Evolutionary conservation across 2,329 filamentous ascomycete species (phyloP).

Genomic region (Purpureocillium takamizusanense): DNA sequence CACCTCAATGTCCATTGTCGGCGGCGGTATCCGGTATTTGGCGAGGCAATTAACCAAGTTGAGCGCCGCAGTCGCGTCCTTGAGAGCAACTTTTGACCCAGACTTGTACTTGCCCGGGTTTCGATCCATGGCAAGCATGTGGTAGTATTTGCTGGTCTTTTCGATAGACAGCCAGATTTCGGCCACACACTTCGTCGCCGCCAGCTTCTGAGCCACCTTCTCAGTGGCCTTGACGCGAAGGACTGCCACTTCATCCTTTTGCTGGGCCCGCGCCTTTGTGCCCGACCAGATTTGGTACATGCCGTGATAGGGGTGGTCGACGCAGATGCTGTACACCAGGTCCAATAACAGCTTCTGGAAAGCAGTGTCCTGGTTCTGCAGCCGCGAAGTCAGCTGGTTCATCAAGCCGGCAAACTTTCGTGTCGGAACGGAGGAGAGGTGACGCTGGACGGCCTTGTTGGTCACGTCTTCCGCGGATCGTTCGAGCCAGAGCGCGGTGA

Average conservation of each 20-base stretch:
- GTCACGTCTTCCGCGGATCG: slow-evolving; percentile 67
- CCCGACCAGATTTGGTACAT: slow-evolving; percentile 95
- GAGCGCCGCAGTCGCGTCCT: slow-evolving; percentile 53
- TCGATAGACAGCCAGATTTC: slow-evolving; percentile 63
- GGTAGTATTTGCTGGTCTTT: slow-evolving; percentile 60
- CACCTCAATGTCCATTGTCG: slow-evolving; percentile 78
- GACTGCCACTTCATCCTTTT: slow-evolving; percentile 64
- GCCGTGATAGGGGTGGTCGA: slow-evolving; percentile 90
- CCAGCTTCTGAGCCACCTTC: slow-evolving; percentile 54
- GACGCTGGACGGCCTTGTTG: slow-evolving; percentile 64
- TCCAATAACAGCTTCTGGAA: slow-evolving; percentile 72
- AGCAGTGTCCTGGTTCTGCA: slow-evolving; percentile 58
- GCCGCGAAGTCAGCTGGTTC: slow-evolving; percentile 92
- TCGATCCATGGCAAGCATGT: slow-evolving; percentile 54
- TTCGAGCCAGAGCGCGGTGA: slow-evolving; percentile 91
- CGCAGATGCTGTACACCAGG: slow-evolving; percentile 75
- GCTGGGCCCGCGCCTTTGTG: slow-evolving; percentile 57
- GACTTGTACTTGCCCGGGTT: slow-evolving; percentile 58
- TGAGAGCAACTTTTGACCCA: slow-evolving; percentile 54
- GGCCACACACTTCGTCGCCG: slow-evolving; percentile 38
- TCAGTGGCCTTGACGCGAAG: slow-evolving; percentile 68
- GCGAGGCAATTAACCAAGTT: slow-evolving; percentile 54
- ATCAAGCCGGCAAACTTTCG: slow-evolving; percentile 88
- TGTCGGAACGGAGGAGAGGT: slow-evolving; percentile 69
- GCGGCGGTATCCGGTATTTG: slow-evolving; percentile 68